Evolutionary conservation across 164 flowering plant species (phyloP).

Genomic region (Magnolia sinica): DNA sequence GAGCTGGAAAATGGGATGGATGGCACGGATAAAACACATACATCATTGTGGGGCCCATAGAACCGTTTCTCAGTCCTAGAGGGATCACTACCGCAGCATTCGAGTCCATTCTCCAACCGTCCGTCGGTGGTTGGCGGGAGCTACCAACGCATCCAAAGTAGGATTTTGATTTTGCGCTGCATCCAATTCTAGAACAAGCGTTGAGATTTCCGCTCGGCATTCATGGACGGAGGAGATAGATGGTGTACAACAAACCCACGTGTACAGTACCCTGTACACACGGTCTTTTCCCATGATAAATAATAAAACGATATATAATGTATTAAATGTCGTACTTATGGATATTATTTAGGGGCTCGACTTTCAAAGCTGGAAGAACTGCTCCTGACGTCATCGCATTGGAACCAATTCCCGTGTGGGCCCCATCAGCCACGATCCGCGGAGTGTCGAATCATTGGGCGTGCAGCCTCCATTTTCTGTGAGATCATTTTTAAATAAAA

Average conservation of each 20-base stretch:
- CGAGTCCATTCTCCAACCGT: no score
- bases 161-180: no score
- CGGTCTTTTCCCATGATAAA: neutral
- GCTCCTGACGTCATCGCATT: neutral
- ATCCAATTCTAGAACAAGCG: neutral
- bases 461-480: conserved; percentile 1
- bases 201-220: neutral
- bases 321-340: neutral
- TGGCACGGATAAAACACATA: no score
- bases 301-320: no score
- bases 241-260: neutral
- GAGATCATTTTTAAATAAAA: neutral
- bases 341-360: conserved; percentile 8
- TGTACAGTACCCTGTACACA: neutral
- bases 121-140: no score
- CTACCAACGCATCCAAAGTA: no score
- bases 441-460: conserved; percentile 3
- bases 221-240: neutral
- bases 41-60: no score
- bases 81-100: no score
- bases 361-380: conserved; percentile 2
- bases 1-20: no score
- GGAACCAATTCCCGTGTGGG: conserved; percentile 5
- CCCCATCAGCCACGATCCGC: conserved; percentile 1
- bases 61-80: no score